Evolutionary conservation across 2,329 filamentous ascomycete genomes (phyloP), one percentile per base, ranked within the genome.

Genomic region (Periconia sp.): DNA sequence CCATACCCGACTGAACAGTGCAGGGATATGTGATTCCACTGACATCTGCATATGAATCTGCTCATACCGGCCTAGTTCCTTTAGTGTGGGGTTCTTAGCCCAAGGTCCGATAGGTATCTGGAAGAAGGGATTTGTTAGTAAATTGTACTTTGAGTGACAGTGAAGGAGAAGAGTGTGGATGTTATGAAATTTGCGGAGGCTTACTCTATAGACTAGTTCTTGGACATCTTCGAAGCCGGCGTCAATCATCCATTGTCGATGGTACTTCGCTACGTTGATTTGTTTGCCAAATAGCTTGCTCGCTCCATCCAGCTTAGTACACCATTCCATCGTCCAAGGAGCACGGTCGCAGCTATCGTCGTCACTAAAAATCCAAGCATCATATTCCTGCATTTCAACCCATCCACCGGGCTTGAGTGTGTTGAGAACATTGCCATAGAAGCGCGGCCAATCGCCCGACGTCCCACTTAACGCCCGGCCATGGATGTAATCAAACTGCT

Each of bases 211-310:
- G 33, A 37, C 33, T 11, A 37, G 15, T 54, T 53, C 11, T 42
- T 49, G n/a, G 50, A 41, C 17, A 61, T 64, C 33, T 37, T 37
- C 33, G 33, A 37, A 37, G 50, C 64, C 63, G 49, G 62, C 65
- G 13, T 44, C 41, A 31, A 60, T 62, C 44, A 63, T 59, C 54
- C 62, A 66, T 37, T 68, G 63, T 52, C 64, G 61, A 30, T 65
- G 63, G 40, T 68, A 65, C 58, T 62, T 62, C 66, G 46, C 62
- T 63, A 37, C 62, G 45, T 63, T 63, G 70, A 17, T 81, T 72
- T 61, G 76, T 66, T 59, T 64, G 37, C 15, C 31, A 23, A 27
- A 27, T 3, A 20, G 5, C 10, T 37, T 37, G 33, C 33, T 37
- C 17, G 20, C 41, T 43, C 18, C 33, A 11, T 37, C 33, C 33